phyloP scores from a whole-genome alignment of 345 rosid species.

The Linum lewisii region DNA sequence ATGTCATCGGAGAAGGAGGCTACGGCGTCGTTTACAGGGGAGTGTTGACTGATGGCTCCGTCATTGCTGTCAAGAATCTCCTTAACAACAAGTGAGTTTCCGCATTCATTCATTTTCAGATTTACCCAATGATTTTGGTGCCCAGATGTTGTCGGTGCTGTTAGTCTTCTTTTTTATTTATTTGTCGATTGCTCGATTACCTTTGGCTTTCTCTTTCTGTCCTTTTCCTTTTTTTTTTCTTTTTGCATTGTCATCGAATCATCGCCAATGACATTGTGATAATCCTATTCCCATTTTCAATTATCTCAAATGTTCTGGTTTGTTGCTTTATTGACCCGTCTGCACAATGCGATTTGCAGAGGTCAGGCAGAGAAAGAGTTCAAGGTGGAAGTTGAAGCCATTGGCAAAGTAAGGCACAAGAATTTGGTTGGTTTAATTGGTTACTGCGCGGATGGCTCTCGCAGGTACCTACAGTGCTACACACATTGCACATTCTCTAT shows the following conservation, averaged over 20 bases:
- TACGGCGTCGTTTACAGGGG: constrained; percentile 93
- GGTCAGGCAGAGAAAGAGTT: constrained; percentile 99
- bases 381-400: constrained; percentile 94
- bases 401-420: constrained; percentile 90
- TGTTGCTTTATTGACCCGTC: constrained; percentile 3
- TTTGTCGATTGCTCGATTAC: too few relatives aligned
- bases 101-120: too few relatives aligned
- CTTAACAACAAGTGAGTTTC: constrained; percentile 59
- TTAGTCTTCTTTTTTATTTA: too few relatives aligned
- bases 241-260: not conserved
- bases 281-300: not conserved
- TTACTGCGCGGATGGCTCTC: constrained; percentile 96
- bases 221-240: not conserved
- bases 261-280: too few relatives aligned
- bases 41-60: constrained; percentile 49
- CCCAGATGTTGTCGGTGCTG: too few relatives aligned
- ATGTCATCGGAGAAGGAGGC: constrained; percentile 95
- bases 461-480: constrained; percentile 52
- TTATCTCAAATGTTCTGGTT: not conserved
- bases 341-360: constrained; percentile 22
- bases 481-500: not conserved
- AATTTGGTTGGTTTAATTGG: constrained; percentile 92
- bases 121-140: too few relatives aligned
- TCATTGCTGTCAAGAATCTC: constrained; percentile 79
- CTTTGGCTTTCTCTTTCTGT: not conserved